Evolutionary conservation across 768 basidiomycete species (phyloP), one percentile per base, ranked within the genome.

Genomic region (Xerocomus spinulosus): DNA sequence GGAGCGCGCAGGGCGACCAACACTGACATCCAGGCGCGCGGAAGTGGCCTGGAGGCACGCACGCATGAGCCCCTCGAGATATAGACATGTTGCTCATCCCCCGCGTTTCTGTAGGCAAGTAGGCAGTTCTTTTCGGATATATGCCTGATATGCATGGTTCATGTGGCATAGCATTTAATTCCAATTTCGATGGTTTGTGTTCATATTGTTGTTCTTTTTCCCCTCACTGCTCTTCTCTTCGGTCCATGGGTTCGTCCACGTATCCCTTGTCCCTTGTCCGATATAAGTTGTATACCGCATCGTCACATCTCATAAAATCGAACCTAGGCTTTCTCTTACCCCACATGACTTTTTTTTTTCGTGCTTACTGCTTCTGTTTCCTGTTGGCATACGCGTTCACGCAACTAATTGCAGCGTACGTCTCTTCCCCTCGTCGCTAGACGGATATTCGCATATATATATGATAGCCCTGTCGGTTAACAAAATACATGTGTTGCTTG

Each of bases 41-140:
- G 79, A 69, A 63, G 55, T 29, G 85, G 83, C 68, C 79, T 92
- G 59, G 90, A 92, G 64, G 80, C 87, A 59, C 81, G 84, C 68
- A 87, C 87, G 53, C 85, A 90, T 72, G 87, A 92, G 73, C 87
- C 87, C 33, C 68, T 91, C 71, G 90, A 92, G 68, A 83, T 91
- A 76, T 90, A 74, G 56, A 68, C 41, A 35, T 32, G 24, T 20
- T 20, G 12, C 39, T 32, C 34, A 34, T 29, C 34, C 23, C 24
- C 26, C 14, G 25, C 15, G 21, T 42, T 53, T 51, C 41, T 17
- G 48, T 54, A 54, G 51, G 56, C 54, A 50, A 51, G 56, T 53
- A 54, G 60, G 52, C 40, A 47, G 50, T 44, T 52, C 43, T 17
- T 41, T 17, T 46, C 52, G 46, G 61, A 56, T 66, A 44, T 59